Evolutionary conservation across 2,329 filamentous ascomycete species (phyloP).

Genomic region (Penicillium brasilianum): DNA sequence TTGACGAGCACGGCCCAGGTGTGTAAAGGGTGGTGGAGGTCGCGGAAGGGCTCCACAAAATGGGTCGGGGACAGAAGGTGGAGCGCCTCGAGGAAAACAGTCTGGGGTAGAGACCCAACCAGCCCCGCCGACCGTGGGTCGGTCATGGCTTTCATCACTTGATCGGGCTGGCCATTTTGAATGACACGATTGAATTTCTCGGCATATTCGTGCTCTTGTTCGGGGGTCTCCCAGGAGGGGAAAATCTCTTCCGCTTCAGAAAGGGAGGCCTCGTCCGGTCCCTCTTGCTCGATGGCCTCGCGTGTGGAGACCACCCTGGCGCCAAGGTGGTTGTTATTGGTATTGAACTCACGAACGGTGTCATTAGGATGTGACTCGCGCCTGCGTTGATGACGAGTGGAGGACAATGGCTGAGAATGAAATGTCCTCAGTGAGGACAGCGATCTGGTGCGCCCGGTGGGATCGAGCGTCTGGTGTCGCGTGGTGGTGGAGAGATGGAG

Average conservation of each 20-base stretch:
- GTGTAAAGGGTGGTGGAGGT: slow-evolving; percentile 58
- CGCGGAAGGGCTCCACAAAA: slow-evolving; percentile 54
- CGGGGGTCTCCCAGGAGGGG: slow-evolving; percentile 18
- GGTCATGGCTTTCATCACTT: slow-evolving; percentile 44
- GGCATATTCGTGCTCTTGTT: slow-evolving; percentile 20
- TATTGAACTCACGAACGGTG: slow-evolving; percentile 2
- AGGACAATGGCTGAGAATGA: slow-evolving; percentile 4
- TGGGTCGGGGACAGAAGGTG: slow-evolving; percentile 64
- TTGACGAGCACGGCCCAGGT: slow-evolving; percentile 51
- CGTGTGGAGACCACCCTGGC: slow-evolving; percentile 3
- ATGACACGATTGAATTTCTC: slow-evolving; percentile 36
- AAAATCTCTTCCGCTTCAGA: background rate
- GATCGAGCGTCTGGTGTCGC: background rate
- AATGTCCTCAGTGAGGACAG: slow-evolving; percentile 1
- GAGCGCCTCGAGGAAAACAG: slow-evolving; percentile 68
- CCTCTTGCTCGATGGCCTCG: background rate
- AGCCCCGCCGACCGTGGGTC: slow-evolving; percentile 38
- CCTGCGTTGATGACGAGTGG: background rate
- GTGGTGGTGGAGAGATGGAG: slow-evolving; percentile 10
- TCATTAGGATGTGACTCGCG: background rate
- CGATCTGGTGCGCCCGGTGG: slow-evolving; percentile 7
- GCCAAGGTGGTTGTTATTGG: slow-evolving; percentile 7
- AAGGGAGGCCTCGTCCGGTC: background rate
- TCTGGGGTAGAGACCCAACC: slow-evolving; percentile 54
- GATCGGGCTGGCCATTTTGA: slow-evolving; percentile 47